Conservation (phyloP, 2,329 filamentous ascomycete genomes). For the Neopestalotiopsis rosae region DNA sequence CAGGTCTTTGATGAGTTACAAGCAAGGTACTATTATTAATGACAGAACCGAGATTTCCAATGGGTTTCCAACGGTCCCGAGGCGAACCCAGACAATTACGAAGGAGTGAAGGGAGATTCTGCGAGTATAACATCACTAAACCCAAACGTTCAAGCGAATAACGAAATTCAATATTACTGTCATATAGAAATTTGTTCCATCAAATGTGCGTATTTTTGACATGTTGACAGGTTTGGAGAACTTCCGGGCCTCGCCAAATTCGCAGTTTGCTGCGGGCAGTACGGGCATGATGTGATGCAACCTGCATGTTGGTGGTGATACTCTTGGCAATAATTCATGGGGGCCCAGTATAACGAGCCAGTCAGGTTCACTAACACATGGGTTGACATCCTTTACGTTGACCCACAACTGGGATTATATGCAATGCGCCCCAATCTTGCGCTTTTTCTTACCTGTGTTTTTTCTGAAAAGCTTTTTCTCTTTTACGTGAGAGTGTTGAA, state of each 20-base stretch:
- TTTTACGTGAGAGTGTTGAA: background rate
- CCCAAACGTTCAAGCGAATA: background rate
- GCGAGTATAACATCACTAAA: background rate
- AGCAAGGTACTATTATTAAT: background rate
- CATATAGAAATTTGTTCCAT: background rate
- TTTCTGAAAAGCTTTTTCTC: background rate
- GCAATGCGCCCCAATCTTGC: slow-evolving; percentile 1
- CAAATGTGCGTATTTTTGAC: background rate
- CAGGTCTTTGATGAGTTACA: background rate
- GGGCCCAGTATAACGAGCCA: background rate
- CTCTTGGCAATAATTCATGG: slow-evolving; percentile 3
- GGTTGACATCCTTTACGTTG: background rate
- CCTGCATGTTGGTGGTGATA: background rate
- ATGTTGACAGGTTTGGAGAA: background rate
- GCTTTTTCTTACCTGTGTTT: background rate
- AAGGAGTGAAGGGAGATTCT: background rate
- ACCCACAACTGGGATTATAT: background rate
- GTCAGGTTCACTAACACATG: background rate
- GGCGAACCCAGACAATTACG: too few species aligned
- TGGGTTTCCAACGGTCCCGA: background rate
- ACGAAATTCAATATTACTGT: background rate
- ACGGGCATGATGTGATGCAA: background rate
- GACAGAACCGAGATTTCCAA: background rate
- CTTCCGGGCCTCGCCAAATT: background rate
- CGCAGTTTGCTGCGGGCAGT: background rate